A percentile compares a stretch with the other conserved stretches of the same genome.
These are phyloP conservation scores for Pulveroboletus sp. DNA, from an alignment of 1,284 basidiomycete genomes.

Conservation along the genomic window DNA sequence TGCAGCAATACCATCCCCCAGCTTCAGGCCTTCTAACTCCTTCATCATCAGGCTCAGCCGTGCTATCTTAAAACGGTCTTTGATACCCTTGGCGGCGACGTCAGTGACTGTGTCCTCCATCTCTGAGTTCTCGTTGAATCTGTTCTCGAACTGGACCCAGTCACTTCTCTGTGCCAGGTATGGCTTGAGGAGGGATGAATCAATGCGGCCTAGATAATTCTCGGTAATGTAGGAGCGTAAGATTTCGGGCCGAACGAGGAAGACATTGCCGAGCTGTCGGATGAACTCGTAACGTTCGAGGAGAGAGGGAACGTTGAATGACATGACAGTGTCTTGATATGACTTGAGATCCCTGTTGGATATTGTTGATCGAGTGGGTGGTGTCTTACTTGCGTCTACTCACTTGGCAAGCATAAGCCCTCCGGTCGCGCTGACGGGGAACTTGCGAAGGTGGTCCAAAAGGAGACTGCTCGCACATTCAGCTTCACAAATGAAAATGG, in stretches of 20 bases:
- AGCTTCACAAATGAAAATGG: conserved; percentile 2
- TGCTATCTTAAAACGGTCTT: conserved; percentile 66
- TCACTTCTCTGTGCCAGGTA: conserved; percentile 92
- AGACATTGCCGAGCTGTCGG: conserved; percentile 95
- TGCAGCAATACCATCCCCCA: conserved; percentile 60
- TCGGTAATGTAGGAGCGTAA: conserved; percentile 93
- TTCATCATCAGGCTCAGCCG: conserved; percentile 82
- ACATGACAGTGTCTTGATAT: conserved; percentile 89
- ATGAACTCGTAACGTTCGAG: conserved; percentile 98
- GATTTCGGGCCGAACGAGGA: conserved; percentile 92
- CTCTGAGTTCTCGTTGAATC: conserved; percentile 62
- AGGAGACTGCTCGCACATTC: conserved; percentile 60
- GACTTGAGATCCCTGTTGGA: conserved; percentile 84
- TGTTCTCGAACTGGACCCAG: conserved; percentile 79
- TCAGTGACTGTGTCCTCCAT: conserved; percentile 46
- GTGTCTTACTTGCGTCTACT: conserved; percentile 32
- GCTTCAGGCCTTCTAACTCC: conserved; percentile 69
- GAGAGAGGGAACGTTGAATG: conserved; percentile 81
- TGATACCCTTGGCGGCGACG: conserved; percentile 51
- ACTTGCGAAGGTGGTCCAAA: conserved; percentile 94
- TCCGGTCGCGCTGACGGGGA: conserved; percentile 94
- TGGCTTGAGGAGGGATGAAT: conserved; percentile 83
- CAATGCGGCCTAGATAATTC: conserved; percentile 89
- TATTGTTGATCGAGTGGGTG: conserved; percentile 1
- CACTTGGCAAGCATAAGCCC: conserved; percentile 98